Evolutionary conservation across 345 rosid genomes (phyloP).

Genomic region (Arabidopsis thaliana): DNA sequence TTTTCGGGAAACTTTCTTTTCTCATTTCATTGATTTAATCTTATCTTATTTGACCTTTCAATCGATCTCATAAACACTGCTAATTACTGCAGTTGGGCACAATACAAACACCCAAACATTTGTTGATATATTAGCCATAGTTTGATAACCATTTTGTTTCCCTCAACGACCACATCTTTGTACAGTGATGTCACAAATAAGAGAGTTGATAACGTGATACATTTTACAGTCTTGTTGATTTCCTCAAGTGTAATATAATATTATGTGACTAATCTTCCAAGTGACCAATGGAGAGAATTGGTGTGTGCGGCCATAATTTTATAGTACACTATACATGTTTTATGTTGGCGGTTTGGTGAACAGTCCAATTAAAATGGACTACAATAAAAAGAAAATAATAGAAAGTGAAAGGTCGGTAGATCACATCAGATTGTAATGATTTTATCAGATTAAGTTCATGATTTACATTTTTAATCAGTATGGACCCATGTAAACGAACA

Average conservation of each 20-base stretch:
- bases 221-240: slow-evolving; percentile 28
- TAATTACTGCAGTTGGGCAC: not conserved
- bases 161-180: not conserved
- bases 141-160: not conserved
- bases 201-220: slow-evolving; percentile 23
- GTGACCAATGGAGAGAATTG: slow-evolving; percentile 39
- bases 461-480: slow-evolving; percentile 43
- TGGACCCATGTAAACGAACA: slow-evolving; percentile 38
- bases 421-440: slow-evolving; percentile 70
- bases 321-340: slow-evolving; percentile 33
- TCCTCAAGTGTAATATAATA: slow-evolving; percentile 1
- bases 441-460: slow-evolving; percentile 58
- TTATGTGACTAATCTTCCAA: slow-evolving; percentile 24
- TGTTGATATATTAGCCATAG: not conserved
- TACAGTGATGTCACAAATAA: not conserved
- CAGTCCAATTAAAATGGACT: slow-evolving; percentile 43
- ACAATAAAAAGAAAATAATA: slow-evolving; percentile 7
- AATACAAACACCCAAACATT: not conserved
- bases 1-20: slow-evolving; percentile 33
- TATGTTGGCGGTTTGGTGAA: slow-evolving; percentile 42
- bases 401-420: slow-evolving; percentile 60
- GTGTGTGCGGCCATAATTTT: slow-evolving; percentile 35
- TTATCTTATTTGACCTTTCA: slow-evolving; percentile 10
- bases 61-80: not conserved
- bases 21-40: slow-evolving; percentile 17